These are phyloP conservation scores for Sungouiella thailandica DNA, from an alignment of 805 yeast species.

Conservation along the genomic window DNA sequence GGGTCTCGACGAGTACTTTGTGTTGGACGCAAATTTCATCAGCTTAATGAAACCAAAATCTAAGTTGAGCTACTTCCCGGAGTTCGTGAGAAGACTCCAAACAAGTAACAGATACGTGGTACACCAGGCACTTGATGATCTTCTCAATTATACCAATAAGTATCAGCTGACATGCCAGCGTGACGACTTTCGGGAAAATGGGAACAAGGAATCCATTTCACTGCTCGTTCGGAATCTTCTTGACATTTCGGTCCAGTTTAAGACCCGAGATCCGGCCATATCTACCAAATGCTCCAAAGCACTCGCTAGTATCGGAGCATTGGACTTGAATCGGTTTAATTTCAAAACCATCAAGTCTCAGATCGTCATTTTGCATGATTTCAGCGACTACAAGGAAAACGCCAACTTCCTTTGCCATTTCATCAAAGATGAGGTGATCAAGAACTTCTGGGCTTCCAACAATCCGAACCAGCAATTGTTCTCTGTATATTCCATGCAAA, in stretches of 20 bases:
- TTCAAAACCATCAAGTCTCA: slow-evolving; percentile 38
- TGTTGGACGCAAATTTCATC: slow-evolving; percentile 19
- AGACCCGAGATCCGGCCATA: slow-evolving; percentile 42
- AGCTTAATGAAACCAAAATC: slow-evolving; percentile 29
- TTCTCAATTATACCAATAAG: slow-evolving; percentile 46
- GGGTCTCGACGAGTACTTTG: slow-evolving; percentile 18
- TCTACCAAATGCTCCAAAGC: slow-evolving; percentile 62
- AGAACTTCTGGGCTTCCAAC: slow-evolving; percentile 83
- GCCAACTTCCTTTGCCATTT: slow-evolving; percentile 59
- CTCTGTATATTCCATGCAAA: slow-evolving; percentile 86
- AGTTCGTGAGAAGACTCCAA: slow-evolving; percentile 50
- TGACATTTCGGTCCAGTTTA: slow-evolving; percentile 54
- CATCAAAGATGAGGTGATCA: slow-evolving; percentile 66
- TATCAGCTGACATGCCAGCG: slow-evolving; percentile 47
- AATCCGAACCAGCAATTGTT: slow-evolving; percentile 82
- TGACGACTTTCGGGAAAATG: slow-evolving; percentile 34
- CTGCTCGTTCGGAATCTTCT: slow-evolving; percentile 48
- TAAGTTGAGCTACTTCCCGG: slow-evolving; percentile 38
- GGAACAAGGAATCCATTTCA: slow-evolving; percentile 28
- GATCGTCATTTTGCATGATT: slow-evolving; percentile 53
- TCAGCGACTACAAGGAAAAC: slow-evolving; percentile 59
- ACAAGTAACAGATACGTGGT: slow-evolving; percentile 70
- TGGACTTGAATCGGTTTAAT: slow-evolving; percentile 58
- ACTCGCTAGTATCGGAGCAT: slow-evolving; percentile 70
- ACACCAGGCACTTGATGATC: slow-evolving; percentile 63